Percentiles rank a stretch among this genome's conserved stretches.
These are phyloP conservation scores for Rhododendron ferrugineum DNA, from an alignment of 148 eudicot species.

Conservation along the genomic window DNA sequence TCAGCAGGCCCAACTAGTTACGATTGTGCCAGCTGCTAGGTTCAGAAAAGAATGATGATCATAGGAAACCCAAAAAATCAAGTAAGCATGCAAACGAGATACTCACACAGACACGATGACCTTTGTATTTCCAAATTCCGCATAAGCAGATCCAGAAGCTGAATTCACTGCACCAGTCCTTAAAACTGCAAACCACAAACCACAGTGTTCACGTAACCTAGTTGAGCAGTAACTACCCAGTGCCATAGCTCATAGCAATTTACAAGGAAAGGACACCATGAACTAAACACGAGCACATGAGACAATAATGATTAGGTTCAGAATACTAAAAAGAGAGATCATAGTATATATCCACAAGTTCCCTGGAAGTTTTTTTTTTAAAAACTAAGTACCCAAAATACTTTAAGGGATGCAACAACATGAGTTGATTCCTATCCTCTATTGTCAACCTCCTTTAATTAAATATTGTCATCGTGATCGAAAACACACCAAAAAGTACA, in stretches of 20 bases:
- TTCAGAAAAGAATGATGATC: not conserved
- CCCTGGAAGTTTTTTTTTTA: not conserved
- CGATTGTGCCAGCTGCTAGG: not conserved
- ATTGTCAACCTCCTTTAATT: not conserved
- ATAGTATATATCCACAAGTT: not conserved
- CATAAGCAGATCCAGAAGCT: conserved; percentile 97
- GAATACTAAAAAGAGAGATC: not conserved
- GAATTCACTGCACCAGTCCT: conserved; percentile 84
- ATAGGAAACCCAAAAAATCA: not conserved
- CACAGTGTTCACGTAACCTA: not conserved
- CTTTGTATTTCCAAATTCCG: conserved; percentile 89
- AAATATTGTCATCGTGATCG: not conserved
- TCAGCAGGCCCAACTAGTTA: not conserved
- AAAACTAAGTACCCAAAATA: not conserved
- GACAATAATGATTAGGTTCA: not conserved
- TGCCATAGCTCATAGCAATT: not conserved
- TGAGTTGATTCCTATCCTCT: not conserved
- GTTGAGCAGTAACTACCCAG: not conserved
- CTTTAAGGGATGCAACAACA: not conserved
- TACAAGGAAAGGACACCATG: not conserved
- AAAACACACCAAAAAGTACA: not conserved
- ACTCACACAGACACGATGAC: conserved; percentile 99
- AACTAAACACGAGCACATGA: not conserved
- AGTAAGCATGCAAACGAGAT: not conserved
- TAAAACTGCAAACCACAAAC: conserved; percentile 48